Conservation (phyloP, 1,284 basidiomycete species). For the Peniophora sp. region DNA sequence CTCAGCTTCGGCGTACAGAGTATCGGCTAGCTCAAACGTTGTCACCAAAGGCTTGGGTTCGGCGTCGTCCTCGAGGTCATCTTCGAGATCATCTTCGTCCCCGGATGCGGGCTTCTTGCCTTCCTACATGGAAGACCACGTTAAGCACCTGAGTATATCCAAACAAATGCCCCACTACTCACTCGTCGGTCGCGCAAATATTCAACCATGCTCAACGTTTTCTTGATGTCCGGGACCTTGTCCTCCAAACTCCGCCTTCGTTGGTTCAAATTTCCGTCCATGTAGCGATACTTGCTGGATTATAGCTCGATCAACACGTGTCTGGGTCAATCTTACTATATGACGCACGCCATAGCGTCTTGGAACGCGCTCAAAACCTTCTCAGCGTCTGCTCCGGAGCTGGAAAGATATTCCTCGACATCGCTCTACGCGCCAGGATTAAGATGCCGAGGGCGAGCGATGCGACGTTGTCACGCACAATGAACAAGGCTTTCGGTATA, state of each 20-base stretch:
- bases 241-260: constrained; percentile 77
- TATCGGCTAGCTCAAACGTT: constrained; percentile 95
- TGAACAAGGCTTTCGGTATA: constrained; percentile 92
- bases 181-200: constrained; percentile 70
- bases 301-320: constrained; percentile 11
- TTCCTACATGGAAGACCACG: constrained; percentile 32
- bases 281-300: constrained; percentile 93
- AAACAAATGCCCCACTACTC: constrained; percentile 18
- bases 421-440: constrained; percentile 45
- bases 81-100: constrained; percentile 45
- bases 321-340: constrained; percentile 2
- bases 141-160: background rate
- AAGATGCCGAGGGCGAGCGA: constrained; percentile 5
- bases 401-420: constrained; percentile 83
- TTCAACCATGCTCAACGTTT: constrained; percentile 88
- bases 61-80: constrained; percentile 30
- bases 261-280: constrained; percentile 86
- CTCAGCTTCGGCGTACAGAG: constrained; percentile 87
- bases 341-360: constrained; percentile 82
- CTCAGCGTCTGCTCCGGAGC: constrained; percentile 76
- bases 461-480: constrained; percentile 48
- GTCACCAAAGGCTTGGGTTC: constrained; percentile 60
- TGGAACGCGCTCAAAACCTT: constrained; percentile 78
- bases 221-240: constrained; percentile 95
- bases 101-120: constrained; percentile 40